Percentiles rank a stretch among this genome's conserved stretches.
Evolutionary conservation across 2,329 filamentous ascomycete genomes (phyloP).

Genomic region (Amylocarpus encephaloides): DNA sequence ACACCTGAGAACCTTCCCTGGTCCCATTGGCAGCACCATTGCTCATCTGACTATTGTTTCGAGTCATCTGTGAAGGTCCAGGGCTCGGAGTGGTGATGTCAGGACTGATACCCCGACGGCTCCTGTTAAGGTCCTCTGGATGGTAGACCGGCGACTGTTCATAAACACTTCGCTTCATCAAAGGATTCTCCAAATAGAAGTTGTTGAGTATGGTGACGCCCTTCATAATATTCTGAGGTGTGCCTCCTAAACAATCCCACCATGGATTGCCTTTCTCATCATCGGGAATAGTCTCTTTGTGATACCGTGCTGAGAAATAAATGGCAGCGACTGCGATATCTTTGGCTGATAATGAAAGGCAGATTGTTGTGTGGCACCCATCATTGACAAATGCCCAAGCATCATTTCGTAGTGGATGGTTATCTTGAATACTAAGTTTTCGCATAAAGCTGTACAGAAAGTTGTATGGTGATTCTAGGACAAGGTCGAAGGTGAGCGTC

Average conservation of each 20-base stretch:
- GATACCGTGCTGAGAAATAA: slow-evolving; percentile 77
- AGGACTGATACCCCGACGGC: slow-evolving; percentile 15
- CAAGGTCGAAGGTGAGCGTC: slow-evolving; percentile 86
- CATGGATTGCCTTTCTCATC: slow-evolving; percentile 72
- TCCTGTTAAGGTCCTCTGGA: slow-evolving; percentile 26
- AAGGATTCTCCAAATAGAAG: slow-evolving; percentile 59
- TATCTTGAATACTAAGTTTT: slow-evolving; percentile 66
- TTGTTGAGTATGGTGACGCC: slow-evolving; percentile 72
- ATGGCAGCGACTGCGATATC: slow-evolving; percentile 81
- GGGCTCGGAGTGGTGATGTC: slow-evolving; percentile 17
- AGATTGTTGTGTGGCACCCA: slow-evolving; percentile 75
- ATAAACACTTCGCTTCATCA: slow-evolving; percentile 35
- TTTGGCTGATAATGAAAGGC: slow-evolving; percentile 69
- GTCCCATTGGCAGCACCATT: slow-evolving; percentile 4
- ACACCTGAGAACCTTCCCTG: not conserved
- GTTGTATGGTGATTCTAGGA: slow-evolving; percentile 81
- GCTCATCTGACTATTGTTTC: slow-evolving; percentile 10
- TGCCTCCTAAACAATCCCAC: slow-evolving; percentile 76
- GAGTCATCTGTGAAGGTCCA: slow-evolving; percentile 8
- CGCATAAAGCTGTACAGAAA: slow-evolving; percentile 76
- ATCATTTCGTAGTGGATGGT: slow-evolving; percentile 75
- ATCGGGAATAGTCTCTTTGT: slow-evolving; percentile 63
- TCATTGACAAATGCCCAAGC: slow-evolving; percentile 96
- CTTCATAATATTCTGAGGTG: slow-evolving; percentile 60
- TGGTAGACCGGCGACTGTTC: slow-evolving; percentile 20